Evolutionary conservation across 2,329 filamentous ascomycete species (phyloP).

Genomic region (Raffaelea deltoideospora): DNA sequence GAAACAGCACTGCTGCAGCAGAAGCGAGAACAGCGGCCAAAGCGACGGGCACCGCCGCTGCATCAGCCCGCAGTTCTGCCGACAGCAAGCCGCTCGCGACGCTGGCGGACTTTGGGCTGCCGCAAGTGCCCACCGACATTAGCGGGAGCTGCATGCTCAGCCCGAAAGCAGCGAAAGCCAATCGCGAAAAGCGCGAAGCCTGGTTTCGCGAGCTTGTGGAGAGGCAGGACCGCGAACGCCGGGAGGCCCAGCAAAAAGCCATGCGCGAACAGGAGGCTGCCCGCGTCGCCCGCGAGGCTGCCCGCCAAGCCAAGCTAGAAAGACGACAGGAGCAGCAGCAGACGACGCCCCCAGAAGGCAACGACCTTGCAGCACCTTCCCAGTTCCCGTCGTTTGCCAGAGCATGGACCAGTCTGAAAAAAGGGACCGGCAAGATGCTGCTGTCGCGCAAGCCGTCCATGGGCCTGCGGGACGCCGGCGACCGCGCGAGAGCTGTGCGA

Average conservation of each 20-base stretch:
- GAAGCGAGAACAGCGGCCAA: too few relatives aligned
- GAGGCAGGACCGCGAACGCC: not conserved
- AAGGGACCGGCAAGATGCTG: conserved; percentile 2
- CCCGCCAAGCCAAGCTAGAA: conserved; percentile 1
- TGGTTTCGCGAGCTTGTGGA: conserved; percentile 7
- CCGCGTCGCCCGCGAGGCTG: conserved; percentile 1
- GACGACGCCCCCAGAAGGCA: not conserved
- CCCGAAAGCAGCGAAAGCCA: conserved; percentile 1
- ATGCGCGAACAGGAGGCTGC: conserved; percentile 1
- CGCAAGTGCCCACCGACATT: conserved; percentile 2
- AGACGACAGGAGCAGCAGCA: too few relatives aligned
- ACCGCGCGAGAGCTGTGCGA: conserved; percentile 1
- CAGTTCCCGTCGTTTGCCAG: conserved; percentile 3
- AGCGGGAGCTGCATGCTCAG: conserved; percentile 2
- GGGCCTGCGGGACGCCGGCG: conserved; percentile 3
- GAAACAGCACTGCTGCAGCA: not conserved
- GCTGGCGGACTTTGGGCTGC: conserved; percentile 5
- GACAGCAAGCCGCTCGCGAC: not conserved
- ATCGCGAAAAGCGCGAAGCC: conserved; percentile 3
- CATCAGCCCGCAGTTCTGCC: not conserved
- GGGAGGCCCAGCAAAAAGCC: not conserved
- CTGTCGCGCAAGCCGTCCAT: conserved; percentile 4
- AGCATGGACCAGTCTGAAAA: conserved; percentile 7
- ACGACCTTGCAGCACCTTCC: too few relatives aligned
- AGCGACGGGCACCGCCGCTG: not conserved